Evolutionary conservation across 2,329 filamentous ascomycete genomes (phyloP), one percentile per base, ranked within the genome.

Genomic region (Fusarium paranaense): DNA sequence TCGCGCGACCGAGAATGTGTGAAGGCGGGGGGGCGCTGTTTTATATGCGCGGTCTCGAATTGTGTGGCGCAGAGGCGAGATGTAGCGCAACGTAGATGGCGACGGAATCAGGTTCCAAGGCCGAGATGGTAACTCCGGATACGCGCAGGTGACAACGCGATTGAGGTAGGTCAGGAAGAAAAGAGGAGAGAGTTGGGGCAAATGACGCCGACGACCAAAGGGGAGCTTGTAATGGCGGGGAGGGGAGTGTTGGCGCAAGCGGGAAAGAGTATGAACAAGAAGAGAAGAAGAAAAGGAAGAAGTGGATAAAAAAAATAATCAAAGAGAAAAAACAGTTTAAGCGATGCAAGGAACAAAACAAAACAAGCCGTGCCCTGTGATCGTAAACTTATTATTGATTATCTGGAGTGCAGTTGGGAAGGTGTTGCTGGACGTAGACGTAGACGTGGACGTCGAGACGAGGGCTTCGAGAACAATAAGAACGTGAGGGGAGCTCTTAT

Each of bases 371-470:
- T 25, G 59, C 50, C 32, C 63, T 45, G 42, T 61, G 50, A 66
- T 72, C 70, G 64, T 67, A 59, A 73, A 70, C 66, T 52, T 73
- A 73, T 73, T 73, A 73, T 68, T 67, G 70, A 73, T 73, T 73
- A 73, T 61, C 32, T 73, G 61, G 33, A 57, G 25, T 67, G 30
- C 13, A 40, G 25, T 60, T 42, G 33, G 42, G 61, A 22, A 54
- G 50, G 40, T 14, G 40, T 22, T 45, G 40, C n/a, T 42, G 18
- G 35, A 37, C 35, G 35, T 11, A 42, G 56, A 10, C 37, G 37
- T n/a, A 14, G 57, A 32, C 27, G 50, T 73, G 47, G 38, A 11
- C 38, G 38, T n/a, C 56, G 69, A 62, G 70, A 58, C 70, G 70
- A 67, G 62, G 22, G 66, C 62, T 73, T 72, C 70, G 70, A 72